phyloP scores from a whole-genome alignment of 345 rosid species.

The Ceriops tagal region DNA sequence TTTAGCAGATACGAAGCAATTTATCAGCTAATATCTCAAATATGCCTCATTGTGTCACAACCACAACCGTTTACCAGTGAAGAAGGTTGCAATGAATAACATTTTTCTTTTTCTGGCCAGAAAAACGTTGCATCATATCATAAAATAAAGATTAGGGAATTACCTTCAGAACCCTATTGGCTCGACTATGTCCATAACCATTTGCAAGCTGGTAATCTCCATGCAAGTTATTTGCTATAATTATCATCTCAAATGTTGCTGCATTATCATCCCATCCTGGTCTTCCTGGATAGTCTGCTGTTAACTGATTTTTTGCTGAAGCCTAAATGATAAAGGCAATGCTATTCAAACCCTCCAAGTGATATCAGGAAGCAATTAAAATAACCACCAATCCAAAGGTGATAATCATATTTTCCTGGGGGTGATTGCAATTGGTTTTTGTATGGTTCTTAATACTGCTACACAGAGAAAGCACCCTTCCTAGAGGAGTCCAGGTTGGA shows the following conservation, averaged over 20 bases:
- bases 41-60: not conserved
- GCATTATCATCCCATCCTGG: slow-evolving; percentile 70
- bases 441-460: not conserved
- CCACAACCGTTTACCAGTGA: not conserved
- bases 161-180: slow-evolving; percentile 66
- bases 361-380: slow-evolving; percentile 5
- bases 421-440: not conserved
- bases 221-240: slow-evolving; percentile 56
- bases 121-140: not conserved
- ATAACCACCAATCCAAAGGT: slow-evolving; percentile 1
- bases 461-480: too few species aligned
- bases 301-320: slow-evolving; percentile 46
- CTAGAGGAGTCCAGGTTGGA: too few species aligned
- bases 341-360: slow-evolving; percentile 3
- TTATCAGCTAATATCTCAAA: too few species aligned
- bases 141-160: not conserved
- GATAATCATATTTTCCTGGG: not conserved
- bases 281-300: slow-evolving; percentile 56
- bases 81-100: not conserved
- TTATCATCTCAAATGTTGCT: slow-evolving; percentile 60
- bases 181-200: slow-evolving; percentile 52
- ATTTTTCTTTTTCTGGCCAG: not conserved
- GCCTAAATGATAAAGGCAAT: slow-evolving; percentile 41
- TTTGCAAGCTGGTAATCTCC: slow-evolving; percentile 78
- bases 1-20: too few species aligned